These are phyloP conservation scores for Populus euphratica DNA, from an alignment of 345 rosid genomes.

Conservation along the genomic window DNA sequence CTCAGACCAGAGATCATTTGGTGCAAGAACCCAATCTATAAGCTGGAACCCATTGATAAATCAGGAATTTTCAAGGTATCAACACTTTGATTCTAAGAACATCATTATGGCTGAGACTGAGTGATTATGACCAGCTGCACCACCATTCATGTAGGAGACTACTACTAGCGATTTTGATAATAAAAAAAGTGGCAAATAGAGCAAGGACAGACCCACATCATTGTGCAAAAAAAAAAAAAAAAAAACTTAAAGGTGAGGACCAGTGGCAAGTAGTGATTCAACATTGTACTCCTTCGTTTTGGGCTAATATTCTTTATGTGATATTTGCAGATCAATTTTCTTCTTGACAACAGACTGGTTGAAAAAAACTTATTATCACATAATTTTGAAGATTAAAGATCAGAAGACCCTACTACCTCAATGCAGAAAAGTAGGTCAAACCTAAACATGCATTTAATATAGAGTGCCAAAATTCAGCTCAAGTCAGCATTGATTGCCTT, in stretches of 20 bases:
- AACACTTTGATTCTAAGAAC: not conserved
- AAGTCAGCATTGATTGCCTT: not conserved
- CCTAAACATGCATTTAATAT: not conserved
- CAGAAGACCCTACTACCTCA: not conserved
- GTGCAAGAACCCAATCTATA: not conserved
- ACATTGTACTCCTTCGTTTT: not conserved
- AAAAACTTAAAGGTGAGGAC: not conserved
- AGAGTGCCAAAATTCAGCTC: not conserved
- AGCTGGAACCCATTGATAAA: not conserved
- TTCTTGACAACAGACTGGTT: not conserved
- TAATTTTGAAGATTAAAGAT: not conserved
- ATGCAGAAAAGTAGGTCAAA: not conserved
- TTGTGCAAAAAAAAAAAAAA: not conserved
- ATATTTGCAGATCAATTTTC: not conserved
- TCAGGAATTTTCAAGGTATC: not conserved
- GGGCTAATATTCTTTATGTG: not conserved
- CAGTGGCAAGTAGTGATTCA: not conserved
- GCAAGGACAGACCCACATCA: not conserved
- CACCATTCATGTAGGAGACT: not conserved
- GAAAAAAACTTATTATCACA: not conserved
- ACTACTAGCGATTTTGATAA: not conserved
- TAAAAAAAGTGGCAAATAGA: not conserved
- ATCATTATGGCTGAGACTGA: not conserved
- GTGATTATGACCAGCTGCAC: not conserved
- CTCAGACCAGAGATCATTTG: not conserved